Base-by-base conservation (phyloP, 768 basidiomycete species). In the Mycena chlorophos region DNA sequence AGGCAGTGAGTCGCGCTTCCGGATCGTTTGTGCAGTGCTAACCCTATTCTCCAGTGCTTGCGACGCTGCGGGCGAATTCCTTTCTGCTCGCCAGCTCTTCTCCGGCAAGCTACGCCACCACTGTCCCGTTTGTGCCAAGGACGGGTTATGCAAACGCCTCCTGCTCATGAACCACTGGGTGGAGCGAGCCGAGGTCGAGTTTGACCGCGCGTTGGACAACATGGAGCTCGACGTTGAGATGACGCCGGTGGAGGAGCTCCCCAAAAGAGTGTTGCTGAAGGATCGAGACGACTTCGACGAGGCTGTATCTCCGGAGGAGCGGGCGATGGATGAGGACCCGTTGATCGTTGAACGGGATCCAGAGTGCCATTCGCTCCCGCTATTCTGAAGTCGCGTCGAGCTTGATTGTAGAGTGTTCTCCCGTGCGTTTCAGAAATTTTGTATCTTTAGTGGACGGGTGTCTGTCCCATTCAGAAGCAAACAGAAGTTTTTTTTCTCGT, bases 121-220 rank as follows among this genome's bases (percentile, higher is more conserved):
- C 30, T 62, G 60, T 37, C 43, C 51, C 5, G 45, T 28, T 4
- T 62, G 60, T 37, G 43, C 34, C 4, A 40, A 51, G n/a, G 60
- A 62, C 51, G 45, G 22, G 34, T 56, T 62, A 37, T 38, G 37
- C 42, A 62, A 62, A 26, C 56, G 60, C 23, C 54, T 62, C 3
- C 43, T 62, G 56, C 68, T 69, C 45, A 66, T 81, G 37, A 58
- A 77, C 28, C 69, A 67, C 10, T 66, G 78, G 46, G 78, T 68
- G 14, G 70, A 72, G 54, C 55, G 68, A 53, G 53, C 68, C 42
- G 75, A 82, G 19, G 64, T 73, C 8, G 74, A 77, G 3, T 77
- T 82, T 63, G 81, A 82, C 65, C 58, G 79, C 39, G 77, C 77
- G 1, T 75, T 80, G 75, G 5, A 25, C 29, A 71, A 77, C 55